Evolutionary conservation across 1,284 basidiomycete species (phyloP), one percentile per base, ranked within the genome.

Genomic region (Cutaneotrichosporon daszewskae): DNA sequence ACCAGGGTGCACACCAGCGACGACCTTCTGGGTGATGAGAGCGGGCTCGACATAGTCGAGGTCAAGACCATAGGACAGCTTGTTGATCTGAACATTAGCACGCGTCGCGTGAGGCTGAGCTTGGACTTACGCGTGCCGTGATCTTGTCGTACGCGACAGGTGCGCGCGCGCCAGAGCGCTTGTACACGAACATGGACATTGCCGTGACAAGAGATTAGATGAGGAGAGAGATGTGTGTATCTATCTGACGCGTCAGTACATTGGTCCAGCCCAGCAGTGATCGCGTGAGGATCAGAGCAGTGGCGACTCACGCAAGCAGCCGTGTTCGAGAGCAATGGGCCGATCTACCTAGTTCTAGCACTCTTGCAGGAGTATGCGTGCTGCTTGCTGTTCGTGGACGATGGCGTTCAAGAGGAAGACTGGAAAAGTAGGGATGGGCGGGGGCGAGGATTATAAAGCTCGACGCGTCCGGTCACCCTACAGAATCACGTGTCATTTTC

Each of bases 1-100:
- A 38, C 92, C 91, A 53, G 88, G 84, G 69, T 95, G 94, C 39
- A 96, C 90, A 59, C 94, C 94, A 37, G 84, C 81, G 42, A 95
- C 88, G 49, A 99, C 95, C 70, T 95, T 95, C 74, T 92, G 89
- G 17, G 88, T 83, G 50, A 91, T 83, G 84, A 95, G 88, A 46
- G 95, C 88, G 12, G 95, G 86, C 66, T 96, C 89, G 38, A 99
- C 84, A 61, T 89, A 87, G 66, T 91, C 84, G 58, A 80, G 77
- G 72, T 99, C 94, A 25, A 99, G 82, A 52, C 94, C 94, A 68
- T 97, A 98, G 63, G 91, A 95, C 18, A 99, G 82, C 76, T 98
- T 98, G 69, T 84, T 82, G 65, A 98, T 86, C 59, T 92, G 77
- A 25, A 1, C 12, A 5, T 33, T 22, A 37, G 35, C 16, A 2